A percentile compares a stretch with the other conserved stretches of the same genome.
Evolutionary conservation across 1,139 yeast species (phyloP).

Genomic region (Yamadazyma jaroonii): DNA sequence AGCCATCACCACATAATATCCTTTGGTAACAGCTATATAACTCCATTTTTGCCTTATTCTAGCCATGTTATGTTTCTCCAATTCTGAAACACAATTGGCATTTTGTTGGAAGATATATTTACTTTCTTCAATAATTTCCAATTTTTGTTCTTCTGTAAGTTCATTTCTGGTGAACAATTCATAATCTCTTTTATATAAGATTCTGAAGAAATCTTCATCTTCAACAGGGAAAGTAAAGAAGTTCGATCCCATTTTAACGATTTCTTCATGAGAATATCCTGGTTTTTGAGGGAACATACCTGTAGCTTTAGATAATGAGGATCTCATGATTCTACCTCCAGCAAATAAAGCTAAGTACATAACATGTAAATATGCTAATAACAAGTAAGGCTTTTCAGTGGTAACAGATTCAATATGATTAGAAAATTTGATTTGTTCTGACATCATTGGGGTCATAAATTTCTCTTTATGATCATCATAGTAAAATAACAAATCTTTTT

Average conservation of each 20-base stretch:
- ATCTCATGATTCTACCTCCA: constrained; percentile 75
- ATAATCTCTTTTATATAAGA: constrained; percentile 69
- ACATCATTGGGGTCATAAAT: constrained; percentile 55
- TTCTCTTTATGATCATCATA: constrained; percentile 55
- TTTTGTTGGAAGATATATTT: constrained; percentile 64
- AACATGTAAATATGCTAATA: constrained; percentile 84
- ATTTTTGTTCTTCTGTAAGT: constrained; percentile 67
- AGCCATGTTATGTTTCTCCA: constrained; percentile 60
- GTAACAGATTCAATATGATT: constrained; percentile 57
- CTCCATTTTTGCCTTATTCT: constrained; percentile 56
- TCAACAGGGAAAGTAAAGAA: constrained; percentile 70
- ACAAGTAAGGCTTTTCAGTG: constrained; percentile 61
- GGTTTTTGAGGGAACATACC: constrained; percentile 74
- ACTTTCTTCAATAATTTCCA: constrained; percentile 67
- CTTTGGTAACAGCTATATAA: constrained; percentile 52
- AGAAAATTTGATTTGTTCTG: constrained; percentile 59
- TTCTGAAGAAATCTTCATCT: constrained; percentile 64
- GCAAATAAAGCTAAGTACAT: constrained; percentile 85
- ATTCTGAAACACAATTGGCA: constrained; percentile 57
- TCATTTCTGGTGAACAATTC: constrained; percentile 71
- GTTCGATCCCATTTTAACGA: constrained; percentile 61
- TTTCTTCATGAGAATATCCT: constrained; percentile 61
- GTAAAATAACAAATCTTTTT: constrained; percentile 64
- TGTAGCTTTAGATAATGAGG: constrained; percentile 61
- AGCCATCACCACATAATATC: constrained; percentile 37